phyloP scores from a whole-genome alignment of 2,329 filamentous ascomycete species.

The Aspergillus ibericus region DNA sequence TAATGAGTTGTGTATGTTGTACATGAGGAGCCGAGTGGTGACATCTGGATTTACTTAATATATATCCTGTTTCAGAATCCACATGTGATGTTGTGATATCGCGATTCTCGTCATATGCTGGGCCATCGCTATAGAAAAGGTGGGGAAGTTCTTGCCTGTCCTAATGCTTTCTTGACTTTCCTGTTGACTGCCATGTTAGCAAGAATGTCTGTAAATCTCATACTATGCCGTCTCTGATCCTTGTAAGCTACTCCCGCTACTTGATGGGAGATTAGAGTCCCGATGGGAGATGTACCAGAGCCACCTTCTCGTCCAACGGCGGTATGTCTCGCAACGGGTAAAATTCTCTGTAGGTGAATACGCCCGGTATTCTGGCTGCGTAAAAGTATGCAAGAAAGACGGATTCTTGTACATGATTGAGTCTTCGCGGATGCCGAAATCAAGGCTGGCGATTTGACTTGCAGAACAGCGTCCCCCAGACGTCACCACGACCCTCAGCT shows the following conservation, averaged over 20 bases:
- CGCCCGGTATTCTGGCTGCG: conserved; percentile 22
- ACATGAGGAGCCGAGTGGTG: conserved; percentile 29
- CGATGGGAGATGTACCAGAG: not conserved
- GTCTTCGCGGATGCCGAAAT: not conserved
- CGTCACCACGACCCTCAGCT: not conserved
- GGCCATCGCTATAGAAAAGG: not conserved
- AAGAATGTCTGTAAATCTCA: not conserved
- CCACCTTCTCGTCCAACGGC: not conserved
- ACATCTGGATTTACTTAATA: conserved; percentile 26
- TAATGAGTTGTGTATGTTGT: conserved; percentile 30
- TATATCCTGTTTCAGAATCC: not conserved
- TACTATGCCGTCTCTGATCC: not conserved
- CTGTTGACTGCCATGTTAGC: not conserved
- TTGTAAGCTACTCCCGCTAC: not conserved
- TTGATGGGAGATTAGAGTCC: not conserved
- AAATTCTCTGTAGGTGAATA: conserved; percentile 31
- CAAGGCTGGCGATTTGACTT: not conserved
- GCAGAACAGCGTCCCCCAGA: not conserved
- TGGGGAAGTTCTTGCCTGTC: not conserved
- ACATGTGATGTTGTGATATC: not conserved
- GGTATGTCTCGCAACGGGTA: not conserved
- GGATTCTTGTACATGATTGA: not conserved
- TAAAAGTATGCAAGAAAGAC: not conserved
- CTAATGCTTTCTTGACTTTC: not conserved
- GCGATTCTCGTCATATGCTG: too few relatives aligned